phyloP scores from a whole-genome alignment of 352 stramenopile species.

The Phytopythium delawarense region DNA sequence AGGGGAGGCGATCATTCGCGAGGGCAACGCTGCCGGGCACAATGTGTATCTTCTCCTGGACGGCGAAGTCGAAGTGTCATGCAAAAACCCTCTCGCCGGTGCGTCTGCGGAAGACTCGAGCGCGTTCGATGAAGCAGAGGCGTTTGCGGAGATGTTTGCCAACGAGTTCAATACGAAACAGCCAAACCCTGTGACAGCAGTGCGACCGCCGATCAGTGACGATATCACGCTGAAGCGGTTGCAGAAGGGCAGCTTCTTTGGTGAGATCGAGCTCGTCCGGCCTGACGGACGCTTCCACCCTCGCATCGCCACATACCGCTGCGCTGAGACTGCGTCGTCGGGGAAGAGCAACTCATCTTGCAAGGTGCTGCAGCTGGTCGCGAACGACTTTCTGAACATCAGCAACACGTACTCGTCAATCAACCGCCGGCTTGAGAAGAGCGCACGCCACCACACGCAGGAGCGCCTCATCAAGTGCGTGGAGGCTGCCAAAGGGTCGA shows the following conservation, averaged over 20 bases:
- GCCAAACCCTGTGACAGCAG: constrained; percentile 13
- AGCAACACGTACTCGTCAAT: constrained; percentile 74
- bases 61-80: constrained; percentile 74
- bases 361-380: constrained; percentile 77
- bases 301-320: constrained; percentile 69
- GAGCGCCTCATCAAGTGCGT: constrained; percentile 77
- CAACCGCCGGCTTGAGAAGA: constrained; percentile 59
- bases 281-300: constrained; percentile 65
- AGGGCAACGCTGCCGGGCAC: constrained; percentile 61
- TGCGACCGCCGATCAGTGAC: constrained; percentile 12
- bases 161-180: constrained; percentile 20
- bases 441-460: constrained; percentile 53
- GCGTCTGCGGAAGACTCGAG: constrained; percentile 8
- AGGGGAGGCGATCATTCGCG: constrained; percentile 69
- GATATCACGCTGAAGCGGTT: constrained; percentile 61
- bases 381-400: constrained; percentile 74
- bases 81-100: constrained; percentile 67
- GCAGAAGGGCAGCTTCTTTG: constrained; percentile 74
- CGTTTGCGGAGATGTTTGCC: constrained; percentile 26
- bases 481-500: constrained; percentile 61
- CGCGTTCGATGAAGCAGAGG: constrained; percentile 22
- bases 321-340: constrained; percentile 24
- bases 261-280: constrained; percentile 71
- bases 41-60: constrained; percentile 78
- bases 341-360: constrained; percentile 27